Conservation (phyloP, 768 basidiomycete species). For the Infundibulicybe gibba region DNA sequence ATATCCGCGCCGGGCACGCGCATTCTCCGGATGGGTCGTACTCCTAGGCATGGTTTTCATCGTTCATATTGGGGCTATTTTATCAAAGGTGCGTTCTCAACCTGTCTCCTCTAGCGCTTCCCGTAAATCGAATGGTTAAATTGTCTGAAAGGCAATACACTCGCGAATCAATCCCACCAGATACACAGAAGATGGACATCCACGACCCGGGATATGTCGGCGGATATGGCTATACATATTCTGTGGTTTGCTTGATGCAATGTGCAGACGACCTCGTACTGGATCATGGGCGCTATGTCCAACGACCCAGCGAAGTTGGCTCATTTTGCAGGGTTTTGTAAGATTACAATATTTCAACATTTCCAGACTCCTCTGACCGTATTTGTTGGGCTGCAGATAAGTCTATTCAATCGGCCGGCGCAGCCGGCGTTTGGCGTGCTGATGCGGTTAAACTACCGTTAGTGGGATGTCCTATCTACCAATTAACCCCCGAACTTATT, state of each 20-base stretch:
- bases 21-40: slow-evolving; percentile 65
- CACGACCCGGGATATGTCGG: slow-evolving; percentile 49
- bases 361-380: not conserved
- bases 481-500: not conserved
- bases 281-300: slow-evolving; percentile 86
- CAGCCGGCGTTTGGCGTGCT: slow-evolving; percentile 68
- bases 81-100: slow-evolving; percentile 59
- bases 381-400: slow-evolving; percentile 42
- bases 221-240: slow-evolving; percentile 65
- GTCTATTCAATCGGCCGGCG: slow-evolving; percentile 74
- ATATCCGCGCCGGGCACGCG: slow-evolving; percentile 63
- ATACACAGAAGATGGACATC: slow-evolving; percentile 54
- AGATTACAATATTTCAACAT: slow-evolving; percentile 19
- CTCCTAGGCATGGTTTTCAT: slow-evolving; percentile 62
- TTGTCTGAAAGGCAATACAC: slow-evolving; percentile 48
- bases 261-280: slow-evolving; percentile 84
- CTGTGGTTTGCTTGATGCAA: slow-evolving; percentile 73
- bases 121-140: not conserved
- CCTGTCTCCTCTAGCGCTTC: not conserved
- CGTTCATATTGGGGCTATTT: slow-evolving; percentile 74
- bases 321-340: slow-evolving; percentile 79
- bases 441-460: slow-evolving; percentile 63
- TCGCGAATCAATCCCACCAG: slow-evolving; percentile 38
- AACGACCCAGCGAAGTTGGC: slow-evolving; percentile 80
- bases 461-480: slow-evolving; percentile 20